Conservation (phyloP, 1,284 basidiomycete genomes). For the Tilletiopsis washingtonensis region DNA sequence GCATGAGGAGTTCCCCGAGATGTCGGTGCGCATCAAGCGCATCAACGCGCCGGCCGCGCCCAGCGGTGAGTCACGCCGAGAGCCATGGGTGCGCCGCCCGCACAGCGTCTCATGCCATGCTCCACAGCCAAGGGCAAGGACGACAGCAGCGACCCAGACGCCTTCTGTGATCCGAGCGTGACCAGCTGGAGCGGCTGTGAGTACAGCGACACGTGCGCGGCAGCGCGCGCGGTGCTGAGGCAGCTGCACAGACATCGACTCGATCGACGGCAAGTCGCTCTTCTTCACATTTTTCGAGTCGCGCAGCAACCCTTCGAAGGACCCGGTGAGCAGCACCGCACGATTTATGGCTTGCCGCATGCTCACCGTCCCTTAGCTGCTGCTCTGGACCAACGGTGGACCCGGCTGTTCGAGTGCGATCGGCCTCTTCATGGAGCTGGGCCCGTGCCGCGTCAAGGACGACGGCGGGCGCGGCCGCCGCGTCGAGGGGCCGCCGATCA, state of each 20-base stretch:
- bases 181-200: constrained; percentile 33
- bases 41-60: constrained; percentile 18
- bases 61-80: too few relatives aligned
- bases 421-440: constrained; percentile 61
- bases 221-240: background rate
- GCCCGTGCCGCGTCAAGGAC: constrained; percentile 49
- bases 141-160: constrained; percentile 28
- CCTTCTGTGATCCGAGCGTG: constrained; percentile 40
- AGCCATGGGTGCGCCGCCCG: too few relatives aligned
- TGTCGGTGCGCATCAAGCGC: constrained; percentile 33
- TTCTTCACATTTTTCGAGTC: constrained; percentile 85
- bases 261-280: constrained; percentile 59
- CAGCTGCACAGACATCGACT: constrained; percentile 52
- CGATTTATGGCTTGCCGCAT: too few relatives aligned
- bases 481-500: constrained; percentile 44
- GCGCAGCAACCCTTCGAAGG: constrained; percentile 58
- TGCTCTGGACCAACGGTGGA: constrained; percentile 39
- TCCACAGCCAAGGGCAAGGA: too few relatives aligned
- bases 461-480: constrained; percentile 8
- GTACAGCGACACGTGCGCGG: background rate
- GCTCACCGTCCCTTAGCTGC: background rate
- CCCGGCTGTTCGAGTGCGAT: constrained; percentile 49
- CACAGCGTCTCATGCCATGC: too few relatives aligned
- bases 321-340: constrained; percentile 58
- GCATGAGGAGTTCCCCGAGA: constrained; percentile 30